phyloP scores from a whole-genome alignment of 2,329 filamentous ascomycete genomes.

The Fusarium musae region DNA sequence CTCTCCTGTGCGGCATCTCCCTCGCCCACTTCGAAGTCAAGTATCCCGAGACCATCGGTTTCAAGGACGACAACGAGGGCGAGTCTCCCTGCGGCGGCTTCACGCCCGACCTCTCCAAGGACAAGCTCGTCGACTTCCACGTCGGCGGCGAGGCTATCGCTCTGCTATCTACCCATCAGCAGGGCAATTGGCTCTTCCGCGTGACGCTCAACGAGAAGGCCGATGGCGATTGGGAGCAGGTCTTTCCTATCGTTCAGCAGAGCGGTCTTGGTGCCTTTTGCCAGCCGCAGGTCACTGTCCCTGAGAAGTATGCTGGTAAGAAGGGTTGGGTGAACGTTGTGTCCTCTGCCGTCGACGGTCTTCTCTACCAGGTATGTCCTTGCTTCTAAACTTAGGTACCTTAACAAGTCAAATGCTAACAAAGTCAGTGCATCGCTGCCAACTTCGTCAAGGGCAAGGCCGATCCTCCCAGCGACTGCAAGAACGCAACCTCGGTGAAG shows the following conservation, averaged over 20 bases:
- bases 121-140: conserved; percentile 66
- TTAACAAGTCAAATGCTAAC: not conserved
- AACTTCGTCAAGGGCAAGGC: conserved; percentile 63
- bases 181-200: conserved; percentile 67
- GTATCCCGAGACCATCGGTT: conserved; percentile 59
- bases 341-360: conserved; percentile 63
- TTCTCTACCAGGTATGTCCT: conserved; percentile 65
- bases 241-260: conserved; percentile 65
- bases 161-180: conserved; percentile 60
- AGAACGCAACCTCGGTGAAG: conserved; percentile 50
- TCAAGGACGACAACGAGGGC: conserved; percentile 57
- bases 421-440: conserved; percentile 62
- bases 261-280: conserved; percentile 66
- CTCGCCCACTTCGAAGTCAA: conserved; percentile 66
- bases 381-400: not conserved
- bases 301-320: conserved; percentile 62
- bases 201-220: conserved; percentile 63
- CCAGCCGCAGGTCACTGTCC: conserved; percentile 59
- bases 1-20: conserved; percentile 54
- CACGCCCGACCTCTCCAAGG: conserved; percentile 56
- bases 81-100: conserved; percentile 66
- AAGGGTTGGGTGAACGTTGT: conserved; percentile 66
- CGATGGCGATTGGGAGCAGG: conserved; percentile 63
- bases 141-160: conserved; percentile 66
- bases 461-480: conserved; percentile 48